These are phyloP conservation scores for Orychophragmus violaceus DNA, from an alignment of 345 rosid genomes.

Conservation along the genomic window DNA sequence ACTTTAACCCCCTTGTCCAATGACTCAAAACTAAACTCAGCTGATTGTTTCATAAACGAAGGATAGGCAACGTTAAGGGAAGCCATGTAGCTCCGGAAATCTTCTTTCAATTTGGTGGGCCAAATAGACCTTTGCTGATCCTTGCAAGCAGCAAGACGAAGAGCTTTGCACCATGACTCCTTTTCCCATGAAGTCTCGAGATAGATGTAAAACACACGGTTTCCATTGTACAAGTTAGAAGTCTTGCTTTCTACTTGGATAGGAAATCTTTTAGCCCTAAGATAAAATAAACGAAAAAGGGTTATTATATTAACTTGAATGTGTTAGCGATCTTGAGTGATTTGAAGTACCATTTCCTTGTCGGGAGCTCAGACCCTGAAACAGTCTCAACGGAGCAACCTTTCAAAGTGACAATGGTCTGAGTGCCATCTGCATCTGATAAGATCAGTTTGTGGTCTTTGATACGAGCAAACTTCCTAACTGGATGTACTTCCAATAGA, in stretches of 20 bases:
- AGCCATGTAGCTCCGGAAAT: constrained; percentile 51
- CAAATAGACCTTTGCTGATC: constrained; percentile 51
- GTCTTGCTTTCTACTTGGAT: constrained; percentile 67
- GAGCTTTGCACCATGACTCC: constrained; percentile 97
- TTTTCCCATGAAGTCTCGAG: constrained; percentile 96
- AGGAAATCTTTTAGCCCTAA: constrained; percentile 90
- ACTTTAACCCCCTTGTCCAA: constrained; percentile 40
- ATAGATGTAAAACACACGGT: constrained; percentile 54
- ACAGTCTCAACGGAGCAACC: constrained; percentile 73
- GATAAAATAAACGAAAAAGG: constrained; percentile 5
- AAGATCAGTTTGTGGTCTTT: constrained; percentile 48
- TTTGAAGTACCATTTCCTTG: constrained; percentile 75
- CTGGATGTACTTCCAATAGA: constrained; percentile 60
- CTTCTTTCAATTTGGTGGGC: constrained; percentile 49
- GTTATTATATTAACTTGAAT: neutral
- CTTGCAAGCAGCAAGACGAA: constrained; percentile 76
- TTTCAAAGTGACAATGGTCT: constrained; percentile 36
- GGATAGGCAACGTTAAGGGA: constrained; percentile 63
- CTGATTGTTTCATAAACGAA: constrained; percentile 63
- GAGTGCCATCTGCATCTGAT: constrained; percentile 47
- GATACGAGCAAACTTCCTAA: constrained; percentile 50
- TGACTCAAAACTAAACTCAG: constrained; percentile 42
- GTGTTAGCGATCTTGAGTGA: neutral
- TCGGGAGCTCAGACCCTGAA: constrained; percentile 57
- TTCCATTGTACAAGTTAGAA: constrained; percentile 53